phyloP scores from a whole-genome alignment of 306 rosid genomes.

The Lupinus albus region DNA sequence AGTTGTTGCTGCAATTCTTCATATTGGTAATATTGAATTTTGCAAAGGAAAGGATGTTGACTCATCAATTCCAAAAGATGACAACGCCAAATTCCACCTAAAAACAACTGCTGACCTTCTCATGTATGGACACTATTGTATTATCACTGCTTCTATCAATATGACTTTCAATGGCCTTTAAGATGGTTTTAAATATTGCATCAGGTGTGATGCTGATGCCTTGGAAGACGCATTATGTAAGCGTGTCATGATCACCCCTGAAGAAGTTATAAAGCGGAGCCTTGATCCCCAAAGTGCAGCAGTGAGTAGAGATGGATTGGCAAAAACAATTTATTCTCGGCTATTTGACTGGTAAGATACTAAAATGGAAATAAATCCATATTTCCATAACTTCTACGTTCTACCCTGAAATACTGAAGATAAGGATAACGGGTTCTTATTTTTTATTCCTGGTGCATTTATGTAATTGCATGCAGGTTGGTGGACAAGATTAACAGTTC shows the following conservation, averaged over 20 bases:
- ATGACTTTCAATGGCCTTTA: slow-evolving; percentile 37
- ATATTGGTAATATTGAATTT: slow-evolving; percentile 80
- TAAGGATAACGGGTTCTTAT: slow-evolving; percentile 33
- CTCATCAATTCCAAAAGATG: slow-evolving; percentile 95
- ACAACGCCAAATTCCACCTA: slow-evolving; percentile 78
- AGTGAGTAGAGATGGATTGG: slow-evolving; percentile 88
- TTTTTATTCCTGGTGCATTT: slow-evolving; percentile 39
- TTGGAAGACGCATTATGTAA: slow-evolving; percentile 95
- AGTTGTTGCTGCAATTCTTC: slow-evolving; percentile 94
- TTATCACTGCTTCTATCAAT: slow-evolving; percentile 16
- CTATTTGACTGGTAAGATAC: slow-evolving; percentile 87
- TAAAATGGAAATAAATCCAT: slow-evolving; percentile 27
- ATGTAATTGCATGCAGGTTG: slow-evolving; percentile 65
- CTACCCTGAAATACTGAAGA: slow-evolving; percentile 21
- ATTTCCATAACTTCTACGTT: slow-evolving; percentile 25
- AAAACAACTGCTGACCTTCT: slow-evolving; percentile 89
- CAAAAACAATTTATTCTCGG: slow-evolving; percentile 91
- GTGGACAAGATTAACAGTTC: slow-evolving; percentile 90
- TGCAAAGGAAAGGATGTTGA: slow-evolving; percentile 79
- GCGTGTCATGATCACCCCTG: slow-evolving; percentile 99
- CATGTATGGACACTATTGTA: slow-evolving; percentile 54
- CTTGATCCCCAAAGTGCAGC: slow-evolving; percentile 94
- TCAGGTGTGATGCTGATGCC: slow-evolving; percentile 81
- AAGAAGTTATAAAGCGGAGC: slow-evolving; percentile 95
- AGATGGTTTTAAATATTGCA: slow-evolving; percentile 38